These are phyloP conservation scores for Paramecium pentaurelia DNA, from an alignment of 73 alveolate species.

Conservation along the genomic window DNA sequence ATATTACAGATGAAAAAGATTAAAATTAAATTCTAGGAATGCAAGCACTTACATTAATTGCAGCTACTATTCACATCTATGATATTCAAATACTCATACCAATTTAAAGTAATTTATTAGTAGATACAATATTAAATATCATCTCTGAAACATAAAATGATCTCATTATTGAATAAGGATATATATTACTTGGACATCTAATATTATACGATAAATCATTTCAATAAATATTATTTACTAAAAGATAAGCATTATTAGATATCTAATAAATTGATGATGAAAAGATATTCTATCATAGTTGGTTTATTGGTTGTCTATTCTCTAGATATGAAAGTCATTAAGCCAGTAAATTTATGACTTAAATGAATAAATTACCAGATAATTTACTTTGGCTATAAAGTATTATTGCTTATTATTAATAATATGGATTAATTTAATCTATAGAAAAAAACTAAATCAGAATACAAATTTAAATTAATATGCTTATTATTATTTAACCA, in stretches of 20 bases:
- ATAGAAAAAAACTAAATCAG: background rate
- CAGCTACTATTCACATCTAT: background rate
- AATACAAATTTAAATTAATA: background rate
- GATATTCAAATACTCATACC: background rate
- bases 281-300: constrained; percentile 2
- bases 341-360: background rate
- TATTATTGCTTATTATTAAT: background rate
- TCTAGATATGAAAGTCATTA: background rate
- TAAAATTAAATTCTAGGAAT: background rate
- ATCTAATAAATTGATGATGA: background rate
- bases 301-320: constrained; percentile 25
- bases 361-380: background rate
- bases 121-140: background rate
- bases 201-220: background rate
- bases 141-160: background rate
- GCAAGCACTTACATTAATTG: background rate
- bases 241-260: background rate
- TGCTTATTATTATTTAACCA: background rate
- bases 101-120: background rate
- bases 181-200: background rate
- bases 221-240: background rate
- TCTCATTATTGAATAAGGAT: background rate
- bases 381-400: background rate
- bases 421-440: background rate
- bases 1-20: background rate